Percentiles rank a stretch among this genome's conserved stretches.
phyloP scores from a whole-genome alignment of 2,329 filamentous ascomycete genomes.

The Penicillium sp. region DNA sequence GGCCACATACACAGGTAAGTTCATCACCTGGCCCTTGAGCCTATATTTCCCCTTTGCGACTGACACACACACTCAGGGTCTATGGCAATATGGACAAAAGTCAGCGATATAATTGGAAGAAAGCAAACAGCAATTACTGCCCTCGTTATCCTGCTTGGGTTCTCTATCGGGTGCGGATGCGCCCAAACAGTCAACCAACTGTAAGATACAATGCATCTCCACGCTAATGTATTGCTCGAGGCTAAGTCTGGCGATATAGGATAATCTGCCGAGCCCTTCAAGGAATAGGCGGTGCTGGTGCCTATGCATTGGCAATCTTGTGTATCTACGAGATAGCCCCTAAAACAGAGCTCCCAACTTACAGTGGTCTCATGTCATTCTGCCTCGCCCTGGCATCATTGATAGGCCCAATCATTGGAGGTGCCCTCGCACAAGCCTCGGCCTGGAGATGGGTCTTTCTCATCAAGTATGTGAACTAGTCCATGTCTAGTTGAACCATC shows the following conservation, averaged over 20 bases:
- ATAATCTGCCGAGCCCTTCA: conserved; percentile 32
- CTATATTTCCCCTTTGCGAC: too few species aligned
- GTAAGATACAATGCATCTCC: conserved; percentile 8
- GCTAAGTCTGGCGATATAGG: conserved; percentile 14
- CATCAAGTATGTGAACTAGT: conserved; percentile 19
- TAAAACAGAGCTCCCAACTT: conserved; percentile 20
- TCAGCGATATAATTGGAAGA: conserved; percentile 33
- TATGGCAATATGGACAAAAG: conserved; percentile 31
- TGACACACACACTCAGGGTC: conserved; percentile 16
- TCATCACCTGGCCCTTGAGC: not conserved
- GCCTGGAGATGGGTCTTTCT: conserved; percentile 31
- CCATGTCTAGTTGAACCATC: too few species aligned
- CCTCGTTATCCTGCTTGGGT: conserved; percentile 29
- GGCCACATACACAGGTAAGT: conserved; percentile 32
- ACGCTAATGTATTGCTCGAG: not conserved
- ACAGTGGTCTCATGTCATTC: conserved; percentile 23
- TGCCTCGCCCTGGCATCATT: conserved; percentile 22
- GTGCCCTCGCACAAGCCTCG: conserved; percentile 20
- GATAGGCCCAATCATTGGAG: conserved; percentile 24
- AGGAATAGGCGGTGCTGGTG: conserved; percentile 32
- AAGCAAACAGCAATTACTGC: conserved; percentile 22
- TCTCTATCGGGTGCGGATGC: conserved; percentile 32
- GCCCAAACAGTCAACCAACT: conserved; percentile 30
- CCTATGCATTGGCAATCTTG: conserved; percentile 27
- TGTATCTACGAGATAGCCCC: conserved; percentile 31